Evolutionary conservation across 192 early-diverging fungal species (phyloP).

Genomic region (Linnemannia elongata): DNA sequence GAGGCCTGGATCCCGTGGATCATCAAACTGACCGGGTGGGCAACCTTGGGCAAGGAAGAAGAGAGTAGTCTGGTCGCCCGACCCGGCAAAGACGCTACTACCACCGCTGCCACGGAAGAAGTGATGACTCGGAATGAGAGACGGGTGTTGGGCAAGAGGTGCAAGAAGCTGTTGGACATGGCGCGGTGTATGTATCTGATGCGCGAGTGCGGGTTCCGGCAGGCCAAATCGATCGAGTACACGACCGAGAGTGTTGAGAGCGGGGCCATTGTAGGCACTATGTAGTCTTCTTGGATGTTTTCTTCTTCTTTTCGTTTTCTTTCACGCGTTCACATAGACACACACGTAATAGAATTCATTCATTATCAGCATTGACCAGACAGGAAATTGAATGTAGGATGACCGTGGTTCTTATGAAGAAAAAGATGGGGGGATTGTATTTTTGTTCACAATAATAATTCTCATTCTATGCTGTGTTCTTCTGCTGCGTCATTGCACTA

Average conservation of each 20-base stretch:
- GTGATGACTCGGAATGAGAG: slow-evolving; percentile 39
- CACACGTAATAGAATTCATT: background rate
- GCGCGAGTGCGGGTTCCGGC: slow-evolving; percentile 46
- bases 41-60: slow-evolving; percentile 44
- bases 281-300: slow-evolving; percentile 21
- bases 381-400: background rate
- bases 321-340: background rate
- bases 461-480: background rate
- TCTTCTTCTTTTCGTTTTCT: background rate
- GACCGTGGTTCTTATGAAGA: background rate
- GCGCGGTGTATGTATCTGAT: slow-evolving; percentile 42
- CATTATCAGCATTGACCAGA: background rate
- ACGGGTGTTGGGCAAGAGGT: slow-evolving; percentile 46
- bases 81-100: slow-evolving; percentile 44
- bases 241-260: slow-evolving; percentile 50
- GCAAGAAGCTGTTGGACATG: slow-evolving; percentile 53
- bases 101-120: background rate
- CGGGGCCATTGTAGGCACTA: slow-evolving; percentile 42
- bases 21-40: slow-evolving; percentile 51
- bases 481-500: background rate
- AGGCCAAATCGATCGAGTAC: slow-evolving; percentile 49
- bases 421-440: background rate
- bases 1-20: slow-evolving; percentile 50
- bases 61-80: slow-evolving; percentile 43
- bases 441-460: slow-evolving; percentile 7